Base-by-base conservation (phyloP, 148 eudicot species). In the Cornus florida region DNA sequence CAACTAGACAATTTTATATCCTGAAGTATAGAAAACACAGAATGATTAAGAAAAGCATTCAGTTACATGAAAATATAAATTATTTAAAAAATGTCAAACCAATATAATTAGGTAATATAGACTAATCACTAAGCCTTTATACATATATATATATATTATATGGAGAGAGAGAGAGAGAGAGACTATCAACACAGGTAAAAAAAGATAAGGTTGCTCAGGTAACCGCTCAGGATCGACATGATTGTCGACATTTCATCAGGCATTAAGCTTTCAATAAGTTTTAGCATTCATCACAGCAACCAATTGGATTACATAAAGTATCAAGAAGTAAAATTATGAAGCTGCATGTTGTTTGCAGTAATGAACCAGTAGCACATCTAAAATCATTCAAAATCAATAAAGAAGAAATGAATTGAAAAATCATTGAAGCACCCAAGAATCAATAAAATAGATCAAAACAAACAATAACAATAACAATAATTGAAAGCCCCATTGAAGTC, bases 141-240 rank as follows among this genome's bases (percentile, higher is more conserved):
- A 6, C 4, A 43, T 43, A 9, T 39, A 43, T 43, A 43, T 9
- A 43, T 43, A 6, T 43, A 43, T 0, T 9, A 35, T 35, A 35
- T 35, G 38, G 38, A 35, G 53, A 48, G 10, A 53, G 59, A 11
- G 59, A 53, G 59, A 16, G 19, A 53, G 17, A 53, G 59, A 62
- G 66, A 62, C 22, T 62, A 7, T n/a, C 9, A 62, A 62, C 4
- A 8, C 24, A n/a, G 23, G 66, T 62, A 20, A 17, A 12, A 12
- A 62, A 19, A 62, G 66, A 62, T 1, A 6, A n/a, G 66, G 24
- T 82, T 89, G 90, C 91, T 91, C 90, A 87, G 89, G 78, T 89
- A 91, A 91, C 93, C 89, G 85, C 90, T 87, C 91, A 88, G 91
- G 76, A 80, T 81, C 80, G 81, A 83, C 88, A 77, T 75, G 41